These are phyloP conservation scores for Sphagnum tenellum DNA, from an alignment of 225 moss, liverwort and hornwort genomes.

Conservation along the genomic window DNA sequence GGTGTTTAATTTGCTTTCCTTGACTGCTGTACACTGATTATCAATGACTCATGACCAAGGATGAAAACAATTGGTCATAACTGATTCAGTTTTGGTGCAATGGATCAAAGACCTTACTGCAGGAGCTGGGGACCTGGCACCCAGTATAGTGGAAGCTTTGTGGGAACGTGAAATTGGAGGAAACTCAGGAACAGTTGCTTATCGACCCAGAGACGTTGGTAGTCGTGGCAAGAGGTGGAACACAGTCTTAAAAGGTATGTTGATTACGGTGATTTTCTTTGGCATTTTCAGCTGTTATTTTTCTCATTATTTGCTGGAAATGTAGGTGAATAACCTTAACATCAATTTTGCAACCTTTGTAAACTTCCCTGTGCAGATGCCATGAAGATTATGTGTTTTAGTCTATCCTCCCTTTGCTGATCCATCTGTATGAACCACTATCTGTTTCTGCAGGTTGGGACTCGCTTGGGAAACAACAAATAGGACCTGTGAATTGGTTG, in stretches of 20 bases:
- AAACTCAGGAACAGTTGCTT: conserved; percentile 57
- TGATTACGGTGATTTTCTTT: background rate
- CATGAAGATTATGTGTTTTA: background rate
- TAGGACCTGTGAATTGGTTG: conserved; percentile 62
- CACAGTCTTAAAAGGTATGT: conserved; percentile 48
- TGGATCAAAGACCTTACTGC: conserved; percentile 7
- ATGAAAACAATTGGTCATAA: background rate
- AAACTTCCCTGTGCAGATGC: too few relatives aligned
- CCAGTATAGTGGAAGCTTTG: conserved; percentile 44
- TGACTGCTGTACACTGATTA: background rate
- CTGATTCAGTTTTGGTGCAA: background rate
- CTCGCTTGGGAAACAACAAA: conserved; percentile 50
- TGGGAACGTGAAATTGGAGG: conserved; percentile 66
- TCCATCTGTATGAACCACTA: too few relatives aligned
- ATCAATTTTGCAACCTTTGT: background rate
- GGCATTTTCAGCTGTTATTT: background rate
- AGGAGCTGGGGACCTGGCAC: conserved; percentile 13
- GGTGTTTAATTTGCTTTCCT: background rate
- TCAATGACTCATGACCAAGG: background rate
- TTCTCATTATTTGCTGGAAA: background rate
- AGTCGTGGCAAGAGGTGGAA: conserved; percentile 63
- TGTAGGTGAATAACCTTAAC: background rate
- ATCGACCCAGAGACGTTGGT: conserved; percentile 58
- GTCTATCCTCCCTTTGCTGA: too few relatives aligned
- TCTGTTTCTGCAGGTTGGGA: conserved; percentile 53